Conservation (phyloP, 768 basidiomycete species). For the Kwoniella europaea region DNA sequence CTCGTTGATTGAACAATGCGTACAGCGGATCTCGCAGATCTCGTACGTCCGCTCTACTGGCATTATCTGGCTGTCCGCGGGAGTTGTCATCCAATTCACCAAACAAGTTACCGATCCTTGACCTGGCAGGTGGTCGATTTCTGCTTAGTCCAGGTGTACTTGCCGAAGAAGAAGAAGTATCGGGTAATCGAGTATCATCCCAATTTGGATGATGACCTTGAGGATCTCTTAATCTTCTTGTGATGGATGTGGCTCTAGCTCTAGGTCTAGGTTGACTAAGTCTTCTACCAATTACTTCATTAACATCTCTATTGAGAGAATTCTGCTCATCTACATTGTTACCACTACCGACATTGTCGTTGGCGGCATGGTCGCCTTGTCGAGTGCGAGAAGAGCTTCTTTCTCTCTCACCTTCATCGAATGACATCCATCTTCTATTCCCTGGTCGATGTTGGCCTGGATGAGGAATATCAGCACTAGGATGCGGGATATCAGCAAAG, state of each 20-base stretch:
- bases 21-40: neutral
- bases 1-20: neutral
- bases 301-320: constrained; percentile 9
- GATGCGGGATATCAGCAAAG: neutral
- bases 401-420: constrained; percentile 23
- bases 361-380: neutral
- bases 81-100: neutral
- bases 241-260: constrained; percentile 6
- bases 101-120: neutral
- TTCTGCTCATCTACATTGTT: neutral
- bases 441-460: constrained; percentile 8
- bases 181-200: constrained; percentile 13
- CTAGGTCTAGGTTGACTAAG: constrained; percentile 18
- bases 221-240: constrained; percentile 17
- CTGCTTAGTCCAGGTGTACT: neutral
- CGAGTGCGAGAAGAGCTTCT: neutral
- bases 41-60: neutral
- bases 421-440: constrained; percentile 24
- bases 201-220: constrained; percentile 13
- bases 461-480: neutral
- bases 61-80: neutral
- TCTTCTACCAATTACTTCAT: constrained; percentile 22
- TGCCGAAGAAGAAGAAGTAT: neutral
- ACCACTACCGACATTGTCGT: neutral
- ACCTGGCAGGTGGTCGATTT: neutral